Base-by-base conservation (phyloP, 2,329 filamentous ascomycete species). In the Lecanicillium sp. region DNA sequence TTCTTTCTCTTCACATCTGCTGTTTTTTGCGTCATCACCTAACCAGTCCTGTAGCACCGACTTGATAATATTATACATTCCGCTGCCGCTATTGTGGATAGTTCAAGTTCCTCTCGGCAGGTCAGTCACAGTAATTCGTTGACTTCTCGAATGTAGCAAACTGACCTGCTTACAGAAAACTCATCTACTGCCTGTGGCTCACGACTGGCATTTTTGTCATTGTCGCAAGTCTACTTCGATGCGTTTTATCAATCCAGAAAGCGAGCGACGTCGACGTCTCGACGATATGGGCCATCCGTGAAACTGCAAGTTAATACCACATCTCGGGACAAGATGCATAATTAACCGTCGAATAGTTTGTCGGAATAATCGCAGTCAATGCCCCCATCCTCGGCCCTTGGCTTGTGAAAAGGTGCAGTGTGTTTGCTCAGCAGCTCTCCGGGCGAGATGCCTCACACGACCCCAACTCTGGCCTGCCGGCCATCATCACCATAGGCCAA, bases 231-330 rank as follows among this genome's bases (percentile, higher is more conserved):
- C 40, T 52, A 9, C 40, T 52, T 28, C 38, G 50, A 25, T 52
- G 49, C 36, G 33, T 51, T 12, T 37, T 51, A 5, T 51, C 43
- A 17, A 37, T 52, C 5, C 29, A 38, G 25, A 43, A 51, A 30
- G 44, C 45, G 9, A 29, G 33, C 18, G 41, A 46, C 14, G 47
- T 51, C 13, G 48, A 51, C 31, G 41, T 51, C 3, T 45, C 44
- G 8, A 51, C 48, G 13, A 51, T 51, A 17, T 51, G 49, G 49
- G 47, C 50, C 3, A 52, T 51, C 35, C 47, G 50, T 41, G 49
- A 51, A 40, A 51, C 49, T 6, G 48, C 49, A 30, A 45, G 46
- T 20, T 5, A n/a, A 22, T 5, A 32, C 37, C 37, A 35, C 18
- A 17, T 34, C 17, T n/a, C n/a, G n/a, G n/a, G n/a, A n/a, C n/a